Conservation (phyloP, 2,329 filamentous ascomycete genomes). For the Sporothrix protearum region DNA sequence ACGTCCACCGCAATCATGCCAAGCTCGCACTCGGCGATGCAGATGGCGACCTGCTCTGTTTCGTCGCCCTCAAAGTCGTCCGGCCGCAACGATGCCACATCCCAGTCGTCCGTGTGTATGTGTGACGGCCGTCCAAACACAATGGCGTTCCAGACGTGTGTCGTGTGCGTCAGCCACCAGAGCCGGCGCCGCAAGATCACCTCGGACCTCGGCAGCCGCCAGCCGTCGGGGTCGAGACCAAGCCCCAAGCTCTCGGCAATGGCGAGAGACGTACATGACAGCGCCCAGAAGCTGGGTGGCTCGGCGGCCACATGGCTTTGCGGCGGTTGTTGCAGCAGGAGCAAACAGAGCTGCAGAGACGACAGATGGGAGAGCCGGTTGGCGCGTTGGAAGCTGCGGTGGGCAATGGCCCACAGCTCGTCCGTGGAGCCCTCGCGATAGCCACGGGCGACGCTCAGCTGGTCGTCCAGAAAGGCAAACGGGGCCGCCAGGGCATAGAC, state of each 20-base stretch:
- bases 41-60: conserved; percentile 26
- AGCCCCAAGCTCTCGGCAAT: conserved; percentile 31
- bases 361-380: conserved; percentile 29
- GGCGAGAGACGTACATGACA: conserved; percentile 30
- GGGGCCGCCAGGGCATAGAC: conserved; percentile 32
- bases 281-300: conserved; percentile 29
- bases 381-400: conserved; percentile 30
- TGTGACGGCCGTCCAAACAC: conserved; percentile 29
- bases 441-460: conserved; percentile 31
- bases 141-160: conserved; percentile 31
- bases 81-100: conserved; percentile 25
- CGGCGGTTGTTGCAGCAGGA: conserved; percentile 31
- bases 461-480: conserved; percentile 32
- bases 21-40: conserved; percentile 29
- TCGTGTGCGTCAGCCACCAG: conserved; percentile 32
- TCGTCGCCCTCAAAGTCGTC: conserved; percentile 29
- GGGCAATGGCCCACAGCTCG: conserved; percentile 32
- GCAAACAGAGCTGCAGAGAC: conserved; percentile 29
- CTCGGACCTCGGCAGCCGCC: conserved; percentile 31
- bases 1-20: conserved; percentile 30
- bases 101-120: conserved; percentile 29
- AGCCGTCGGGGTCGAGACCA: conserved; percentile 28
- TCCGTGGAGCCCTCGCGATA: conserved; percentile 30
- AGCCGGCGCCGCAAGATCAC: conserved; percentile 30
- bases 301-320: conserved; percentile 30